Evolutionary conservation across 108 stramenopile genomes (phyloP).

Genomic region (Skeletonema menzelii): DNA sequence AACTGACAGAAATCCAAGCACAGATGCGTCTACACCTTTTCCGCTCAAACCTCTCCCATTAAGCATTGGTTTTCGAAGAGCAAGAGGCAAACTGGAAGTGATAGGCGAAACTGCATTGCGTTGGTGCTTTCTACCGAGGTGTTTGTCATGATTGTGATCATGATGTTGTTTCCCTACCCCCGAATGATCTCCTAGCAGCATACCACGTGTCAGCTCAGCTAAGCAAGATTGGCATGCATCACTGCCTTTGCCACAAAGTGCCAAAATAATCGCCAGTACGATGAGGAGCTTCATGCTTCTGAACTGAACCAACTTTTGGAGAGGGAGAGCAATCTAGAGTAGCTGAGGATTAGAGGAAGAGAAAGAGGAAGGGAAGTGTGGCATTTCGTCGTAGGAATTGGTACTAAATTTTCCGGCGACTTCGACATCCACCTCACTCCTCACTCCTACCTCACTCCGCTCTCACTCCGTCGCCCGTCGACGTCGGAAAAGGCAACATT

Average conservation of each 20-base stretch:
- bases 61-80: neutral
- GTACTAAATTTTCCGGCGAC: too few relatives aligned
- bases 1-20: neutral
- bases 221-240: conserved; percentile 40
- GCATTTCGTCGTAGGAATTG: too few relatives aligned
- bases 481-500: too few relatives aligned
- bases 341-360: too few relatives aligned
- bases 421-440: too few relatives aligned
- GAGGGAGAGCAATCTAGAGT: too few relatives aligned
- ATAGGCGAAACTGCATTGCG: neutral
- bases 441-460: too few relatives aligned
- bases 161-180: neutral
- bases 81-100: neutral
- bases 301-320: too few relatives aligned
- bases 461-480: too few relatives aligned
- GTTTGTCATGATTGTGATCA: neutral
- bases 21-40: neutral
- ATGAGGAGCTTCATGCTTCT: neutral
- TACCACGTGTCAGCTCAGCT: conserved; percentile 2
- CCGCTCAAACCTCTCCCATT: neutral
- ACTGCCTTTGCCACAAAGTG: neutral
- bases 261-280: neutral
- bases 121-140: neutral
- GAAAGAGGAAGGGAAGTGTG: too few relatives aligned
- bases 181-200: neutral